A percentile compares a stretch with the other conserved stretches of the same genome.
These are phyloP conservation scores for Aspergillus haitiensis DNA, from an alignment of 495 filamentous ascomycete genomes.

Conservation along the genomic window DNA sequence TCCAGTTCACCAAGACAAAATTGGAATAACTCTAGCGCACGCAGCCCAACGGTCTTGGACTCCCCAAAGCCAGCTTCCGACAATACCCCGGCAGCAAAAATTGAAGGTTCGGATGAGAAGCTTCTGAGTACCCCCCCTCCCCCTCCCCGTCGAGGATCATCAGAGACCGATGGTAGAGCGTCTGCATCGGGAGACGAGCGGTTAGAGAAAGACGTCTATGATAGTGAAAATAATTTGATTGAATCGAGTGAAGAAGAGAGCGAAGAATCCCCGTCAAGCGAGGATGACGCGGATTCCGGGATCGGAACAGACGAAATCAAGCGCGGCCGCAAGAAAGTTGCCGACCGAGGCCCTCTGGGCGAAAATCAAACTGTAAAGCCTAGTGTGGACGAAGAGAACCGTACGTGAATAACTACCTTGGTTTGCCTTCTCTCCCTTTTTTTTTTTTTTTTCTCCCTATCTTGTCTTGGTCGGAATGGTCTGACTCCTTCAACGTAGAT, in stretches of 20 bases:
- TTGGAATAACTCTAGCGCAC: conserved; percentile 37
- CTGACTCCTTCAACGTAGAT: neutral
- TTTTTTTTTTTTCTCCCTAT: neutral
- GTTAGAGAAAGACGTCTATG: conserved; percentile 72
- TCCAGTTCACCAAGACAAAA: conserved; percentile 59
- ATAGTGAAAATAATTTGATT: conserved; percentile 53
- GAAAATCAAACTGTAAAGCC: conserved; percentile 20
- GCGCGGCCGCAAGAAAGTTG: conserved; percentile 33
- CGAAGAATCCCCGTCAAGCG: conserved; percentile 48
- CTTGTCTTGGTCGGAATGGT: neutral
- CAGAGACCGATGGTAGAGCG: conserved; percentile 29
- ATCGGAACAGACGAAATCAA: conserved; percentile 31
- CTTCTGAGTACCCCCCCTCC: conserved; percentile 50
- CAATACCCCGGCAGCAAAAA: conserved; percentile 8
- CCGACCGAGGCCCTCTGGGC: conserved; percentile 25
- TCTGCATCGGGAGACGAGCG: conserved; percentile 51
- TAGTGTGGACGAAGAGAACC: conserved; percentile 7
- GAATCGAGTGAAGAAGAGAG: conserved; percentile 56
- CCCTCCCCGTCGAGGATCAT: conserved; percentile 32
- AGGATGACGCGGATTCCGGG: conserved; percentile 41
- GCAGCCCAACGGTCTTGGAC: conserved; percentile 32
- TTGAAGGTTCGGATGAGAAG: conserved; percentile 53
- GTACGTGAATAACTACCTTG: conserved; percentile 10
- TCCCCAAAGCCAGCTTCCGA: conserved; percentile 32
- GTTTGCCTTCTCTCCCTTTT: neutral